Conservation (phyloP, 495 filamentous ascomycete species). For the Aspergillus kassunensis region DNA sequence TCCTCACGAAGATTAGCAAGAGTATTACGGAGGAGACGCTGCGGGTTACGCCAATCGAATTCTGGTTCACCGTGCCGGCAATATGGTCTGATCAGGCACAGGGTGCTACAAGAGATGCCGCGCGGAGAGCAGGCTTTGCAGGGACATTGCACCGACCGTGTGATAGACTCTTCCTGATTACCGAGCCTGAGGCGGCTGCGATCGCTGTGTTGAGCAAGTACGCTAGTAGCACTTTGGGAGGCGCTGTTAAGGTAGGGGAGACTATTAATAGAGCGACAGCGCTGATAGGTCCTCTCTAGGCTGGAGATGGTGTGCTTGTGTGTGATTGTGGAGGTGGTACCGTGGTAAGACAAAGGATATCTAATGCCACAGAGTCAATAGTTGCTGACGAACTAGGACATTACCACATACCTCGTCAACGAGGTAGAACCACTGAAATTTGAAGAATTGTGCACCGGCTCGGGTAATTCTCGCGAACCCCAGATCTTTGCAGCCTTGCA, state of each 20-base stretch:
- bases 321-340: conserved; percentile 39
- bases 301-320: conserved; percentile 17
- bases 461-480: conserved; percentile 11
- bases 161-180: conserved; percentile 43
- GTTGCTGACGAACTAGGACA: conserved; percentile 17
- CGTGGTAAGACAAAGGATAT: conserved; percentile 25
- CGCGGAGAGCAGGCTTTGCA: conserved; percentile 47
- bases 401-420: conserved; percentile 31
- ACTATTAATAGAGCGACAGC: too few species aligned
- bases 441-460: conserved; percentile 15
- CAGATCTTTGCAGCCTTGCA: too few species aligned
- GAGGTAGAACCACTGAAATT: conserved; percentile 19
- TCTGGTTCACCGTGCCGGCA: conserved; percentile 24
- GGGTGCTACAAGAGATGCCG: conserved; percentile 28
- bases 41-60: conserved; percentile 5
- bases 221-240: neutral
- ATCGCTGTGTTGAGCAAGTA: conserved; percentile 7
- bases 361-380: neutral
- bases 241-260: conserved; percentile 4
- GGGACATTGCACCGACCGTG: neutral
- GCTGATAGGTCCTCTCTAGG: neutral
- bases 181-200: conserved; percentile 54
- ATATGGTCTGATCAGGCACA: conserved; percentile 20
- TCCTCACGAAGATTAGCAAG: conserved; percentile 23
- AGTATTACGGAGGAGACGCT: conserved; percentile 12